A percentile compares a stretch with the other conserved stretches of the same genome.
Conservation (phyloP, 2,329 filamentous ascomycete genomes). For the Scorias spongiosa region DNA sequence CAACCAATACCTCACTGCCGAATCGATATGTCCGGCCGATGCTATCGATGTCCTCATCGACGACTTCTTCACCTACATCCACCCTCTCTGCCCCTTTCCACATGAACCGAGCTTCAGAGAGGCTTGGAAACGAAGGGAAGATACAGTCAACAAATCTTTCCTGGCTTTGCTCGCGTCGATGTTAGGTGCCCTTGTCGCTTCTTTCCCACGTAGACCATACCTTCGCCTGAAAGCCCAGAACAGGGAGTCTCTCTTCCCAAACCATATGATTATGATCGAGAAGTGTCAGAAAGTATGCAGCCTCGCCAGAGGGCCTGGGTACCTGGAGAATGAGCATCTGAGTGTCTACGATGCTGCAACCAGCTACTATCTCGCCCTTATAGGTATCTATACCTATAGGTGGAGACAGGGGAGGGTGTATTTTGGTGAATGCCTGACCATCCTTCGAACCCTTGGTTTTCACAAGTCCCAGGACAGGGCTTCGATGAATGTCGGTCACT, state of each 20-base stretch:
- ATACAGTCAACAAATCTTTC: conserved; percentile 51
- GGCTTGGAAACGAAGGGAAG: conserved; percentile 51
- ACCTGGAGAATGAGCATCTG: conserved; percentile 38
- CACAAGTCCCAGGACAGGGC: conserved; percentile 37
- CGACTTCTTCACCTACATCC: conserved; percentile 72
- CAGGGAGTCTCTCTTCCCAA: conserved; percentile 49
- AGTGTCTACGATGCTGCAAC: conserved; percentile 51
- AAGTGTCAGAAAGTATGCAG: conserved; percentile 56
- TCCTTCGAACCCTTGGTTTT: conserved; percentile 52
- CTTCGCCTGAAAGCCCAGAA: conserved; percentile 54
- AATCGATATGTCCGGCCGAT: conserved; percentile 55
- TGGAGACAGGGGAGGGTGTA: conserved; percentile 54
- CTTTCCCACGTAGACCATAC: conserved; percentile 57
- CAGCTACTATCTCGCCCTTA: conserved; percentile 59
- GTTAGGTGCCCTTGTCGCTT: conserved; percentile 58
- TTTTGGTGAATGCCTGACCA: conserved; percentile 55
- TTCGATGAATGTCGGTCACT: conserved; percentile 22
- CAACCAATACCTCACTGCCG: conserved; percentile 36
- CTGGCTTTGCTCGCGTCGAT: conserved; percentile 59
- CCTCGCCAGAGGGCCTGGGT: conserved; percentile 46
- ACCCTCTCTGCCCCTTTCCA: conserved; percentile 61
- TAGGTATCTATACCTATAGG: conserved; percentile 52
- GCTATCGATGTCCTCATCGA: conserved; percentile 56
- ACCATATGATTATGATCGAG: conserved; percentile 53
- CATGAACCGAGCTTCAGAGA: conserved; percentile 64